Evolutionary conservation across 2,329 filamentous ascomycete genomes (phyloP).

Genomic region (Cordyceps cateniannulata): DNA sequence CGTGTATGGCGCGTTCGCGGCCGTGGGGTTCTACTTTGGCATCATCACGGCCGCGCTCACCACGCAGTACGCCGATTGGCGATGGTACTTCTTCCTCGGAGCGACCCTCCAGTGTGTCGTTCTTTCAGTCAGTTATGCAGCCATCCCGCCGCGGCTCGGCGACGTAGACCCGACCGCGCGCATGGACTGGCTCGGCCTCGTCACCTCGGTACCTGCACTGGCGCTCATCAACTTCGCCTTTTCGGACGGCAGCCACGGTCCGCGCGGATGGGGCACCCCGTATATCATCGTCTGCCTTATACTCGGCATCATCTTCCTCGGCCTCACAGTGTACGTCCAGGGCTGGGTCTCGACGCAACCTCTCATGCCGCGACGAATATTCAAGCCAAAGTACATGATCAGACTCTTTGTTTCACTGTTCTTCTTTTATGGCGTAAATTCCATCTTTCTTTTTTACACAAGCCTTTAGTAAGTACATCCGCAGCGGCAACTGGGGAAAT

Average conservation of each 20-base stretch:
- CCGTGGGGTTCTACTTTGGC: constrained; percentile 54
- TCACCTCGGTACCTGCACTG: constrained; percentile 49
- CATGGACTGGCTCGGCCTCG: constrained; percentile 58
- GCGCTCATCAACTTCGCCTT: constrained; percentile 62
- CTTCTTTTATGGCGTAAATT: constrained; percentile 51
- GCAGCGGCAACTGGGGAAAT: not conserved
- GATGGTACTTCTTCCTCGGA: constrained; percentile 67
- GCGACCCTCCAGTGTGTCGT: constrained; percentile 37
- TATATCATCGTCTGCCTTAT: constrained; percentile 58
- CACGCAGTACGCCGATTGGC: constrained; percentile 55
- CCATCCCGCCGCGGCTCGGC: constrained; percentile 30
- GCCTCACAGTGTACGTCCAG: constrained; percentile 54
- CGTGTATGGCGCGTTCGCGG: constrained; percentile 52
- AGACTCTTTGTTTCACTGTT: constrained; percentile 45
- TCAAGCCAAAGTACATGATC: constrained; percentile 52
- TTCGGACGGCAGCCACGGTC: constrained; percentile 58
- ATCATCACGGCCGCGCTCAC: constrained; percentile 61
- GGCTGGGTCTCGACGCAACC: constrained; percentile 53
- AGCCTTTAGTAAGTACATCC: constrained; percentile 47
- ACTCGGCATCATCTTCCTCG: constrained; percentile 47
- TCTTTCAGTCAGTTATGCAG: constrained; percentile 36
- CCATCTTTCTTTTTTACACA: constrained; percentile 54
- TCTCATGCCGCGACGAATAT: constrained; percentile 56
- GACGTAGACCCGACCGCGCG: constrained; percentile 18
- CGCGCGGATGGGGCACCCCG: constrained; percentile 55